Evolutionary conservation across 768 basidiomycete species (phyloP).

Genomic region (Leucosporidium yakuticum): DNA sequence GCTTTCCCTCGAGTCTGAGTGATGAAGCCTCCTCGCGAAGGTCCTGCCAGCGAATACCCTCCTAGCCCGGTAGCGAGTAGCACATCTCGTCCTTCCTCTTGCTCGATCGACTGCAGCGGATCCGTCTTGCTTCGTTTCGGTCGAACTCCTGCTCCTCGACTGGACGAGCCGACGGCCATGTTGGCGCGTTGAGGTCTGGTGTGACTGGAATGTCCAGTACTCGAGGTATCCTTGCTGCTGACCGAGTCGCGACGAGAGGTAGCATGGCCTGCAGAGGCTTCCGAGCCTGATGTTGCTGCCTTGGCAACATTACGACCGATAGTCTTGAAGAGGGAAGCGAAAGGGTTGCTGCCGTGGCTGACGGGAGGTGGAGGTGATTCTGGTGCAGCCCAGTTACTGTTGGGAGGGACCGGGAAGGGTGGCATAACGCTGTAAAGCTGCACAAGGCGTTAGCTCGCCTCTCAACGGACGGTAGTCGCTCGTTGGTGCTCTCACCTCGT

Average conservation of each 20-base stretch:
- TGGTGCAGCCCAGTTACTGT: too few species aligned
- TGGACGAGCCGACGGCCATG: conserved; percentile 23
- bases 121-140: conserved; percentile 22
- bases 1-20: conserved; percentile 26
- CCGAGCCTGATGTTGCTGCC: conserved; percentile 11
- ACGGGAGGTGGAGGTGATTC: too few species aligned
- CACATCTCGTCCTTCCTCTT: too few species aligned
- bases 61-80: too few species aligned
- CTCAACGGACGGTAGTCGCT: too few species aligned
- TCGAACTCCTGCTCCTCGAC: conserved; percentile 21
- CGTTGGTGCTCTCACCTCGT: too few species aligned
- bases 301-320: conserved; percentile 17
- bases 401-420: too few species aligned
- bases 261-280: conserved; percentile 21
- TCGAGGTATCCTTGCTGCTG: conserved; percentile 9
- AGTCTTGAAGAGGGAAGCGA: conserved; percentile 14
- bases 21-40: conserved; percentile 32
- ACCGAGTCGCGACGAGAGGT: not conserved
- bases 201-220: not conserved
- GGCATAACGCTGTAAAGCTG: too few species aligned
- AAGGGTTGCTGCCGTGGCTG: too few species aligned
- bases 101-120: not conserved
- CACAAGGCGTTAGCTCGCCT: too few species aligned
- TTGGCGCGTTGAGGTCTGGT: conserved; percentile 4
- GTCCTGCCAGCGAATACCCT: conserved; percentile 11